phyloP scores from a whole-genome alignment of 345 rosid species.

The Pistacia integerrima region DNA sequence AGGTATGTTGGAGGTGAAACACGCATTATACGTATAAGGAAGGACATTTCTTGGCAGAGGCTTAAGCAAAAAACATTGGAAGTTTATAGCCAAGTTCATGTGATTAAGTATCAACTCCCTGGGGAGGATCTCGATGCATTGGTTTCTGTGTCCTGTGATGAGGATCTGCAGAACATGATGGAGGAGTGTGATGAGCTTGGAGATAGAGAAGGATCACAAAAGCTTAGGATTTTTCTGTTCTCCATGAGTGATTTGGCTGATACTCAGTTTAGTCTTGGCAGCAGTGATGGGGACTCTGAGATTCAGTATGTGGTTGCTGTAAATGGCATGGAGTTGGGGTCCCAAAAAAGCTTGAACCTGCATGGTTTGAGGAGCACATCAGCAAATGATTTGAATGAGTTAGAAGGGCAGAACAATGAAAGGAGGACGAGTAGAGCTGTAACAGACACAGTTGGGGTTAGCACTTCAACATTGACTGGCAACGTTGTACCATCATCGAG shows the following conservation, averaged over 20 bases:
- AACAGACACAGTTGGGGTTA: constrained; percentile 36
- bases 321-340: constrained; percentile 71
- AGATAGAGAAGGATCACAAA: constrained; percentile 54
- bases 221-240: constrained; percentile 74
- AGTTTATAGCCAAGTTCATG: constrained; percentile 61
- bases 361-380: constrained; percentile 53
- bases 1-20: constrained; percentile 94
- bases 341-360: constrained; percentile 43
- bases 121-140: constrained; percentile 95
- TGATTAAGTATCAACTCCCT: constrained; percentile 90
- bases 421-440: constrained; percentile 33
- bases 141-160: constrained; percentile 87
- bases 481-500: constrained; percentile 35
- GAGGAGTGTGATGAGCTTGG: constrained; percentile 74
- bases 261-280: constrained; percentile 55
- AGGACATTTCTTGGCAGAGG: constrained; percentile 64
- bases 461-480: constrained; percentile 42
- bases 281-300: constrained; percentile 59
- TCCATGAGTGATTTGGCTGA: constrained; percentile 70
- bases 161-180: constrained; percentile 89
- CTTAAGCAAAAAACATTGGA: constrained; percentile 62
- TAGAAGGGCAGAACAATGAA: constrained; percentile 42
- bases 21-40: constrained; percentile 60
- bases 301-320: constrained; percentile 73
- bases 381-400: constrained; percentile 54